These are phyloP conservation scores for Aspergillus campestris DNA, from an alignment of 495 filamentous ascomycete genomes.

Conservation along the genomic window DNA sequence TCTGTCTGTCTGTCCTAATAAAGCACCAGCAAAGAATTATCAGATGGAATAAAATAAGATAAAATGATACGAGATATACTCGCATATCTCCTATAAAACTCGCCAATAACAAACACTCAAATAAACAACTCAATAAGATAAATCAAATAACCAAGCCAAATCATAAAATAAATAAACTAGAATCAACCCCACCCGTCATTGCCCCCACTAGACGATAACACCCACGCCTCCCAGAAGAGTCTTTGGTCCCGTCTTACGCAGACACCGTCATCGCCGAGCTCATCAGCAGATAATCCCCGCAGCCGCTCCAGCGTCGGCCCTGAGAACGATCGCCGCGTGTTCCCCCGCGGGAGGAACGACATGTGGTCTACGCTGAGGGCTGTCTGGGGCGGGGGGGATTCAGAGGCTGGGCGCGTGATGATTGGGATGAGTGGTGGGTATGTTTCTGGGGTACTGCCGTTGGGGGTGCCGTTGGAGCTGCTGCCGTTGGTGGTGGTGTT, in stretches of 20 bases:
- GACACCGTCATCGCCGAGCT: constrained; percentile 51
- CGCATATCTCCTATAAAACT: too few relatives aligned
- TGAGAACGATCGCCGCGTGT: constrained; percentile 15
- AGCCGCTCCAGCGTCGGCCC: constrained; percentile 17
- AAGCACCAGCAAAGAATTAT: too few relatives aligned
- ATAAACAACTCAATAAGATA: too few relatives aligned
- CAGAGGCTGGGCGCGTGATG: constrained; percentile 4
- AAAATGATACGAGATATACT: too few relatives aligned
- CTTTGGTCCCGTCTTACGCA: constrained; percentile 43
- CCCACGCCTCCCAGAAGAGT: constrained; percentile 60
- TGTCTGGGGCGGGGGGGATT: constrained; percentile 1
- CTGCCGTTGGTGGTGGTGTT: constrained; percentile 15
- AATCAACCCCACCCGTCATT: background rate
- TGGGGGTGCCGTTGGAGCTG: background rate
- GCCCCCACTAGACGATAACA: constrained; percentile 23
- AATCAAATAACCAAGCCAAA: too few relatives aligned
- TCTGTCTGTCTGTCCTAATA: too few relatives aligned
- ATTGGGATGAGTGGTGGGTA: constrained; percentile 4
- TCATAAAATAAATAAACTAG: too few relatives aligned
- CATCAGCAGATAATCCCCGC: constrained; percentile 27
- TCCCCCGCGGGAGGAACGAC: constrained; percentile 4
- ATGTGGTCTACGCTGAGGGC: constrained; percentile 8
- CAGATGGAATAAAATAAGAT: too few relatives aligned
- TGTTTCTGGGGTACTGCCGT: constrained; percentile 1
- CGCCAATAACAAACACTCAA: too few relatives aligned